Evolutionary conservation across 352 stramenopile species (phyloP).

Genomic region (Phytophthora europaea): DNA sequence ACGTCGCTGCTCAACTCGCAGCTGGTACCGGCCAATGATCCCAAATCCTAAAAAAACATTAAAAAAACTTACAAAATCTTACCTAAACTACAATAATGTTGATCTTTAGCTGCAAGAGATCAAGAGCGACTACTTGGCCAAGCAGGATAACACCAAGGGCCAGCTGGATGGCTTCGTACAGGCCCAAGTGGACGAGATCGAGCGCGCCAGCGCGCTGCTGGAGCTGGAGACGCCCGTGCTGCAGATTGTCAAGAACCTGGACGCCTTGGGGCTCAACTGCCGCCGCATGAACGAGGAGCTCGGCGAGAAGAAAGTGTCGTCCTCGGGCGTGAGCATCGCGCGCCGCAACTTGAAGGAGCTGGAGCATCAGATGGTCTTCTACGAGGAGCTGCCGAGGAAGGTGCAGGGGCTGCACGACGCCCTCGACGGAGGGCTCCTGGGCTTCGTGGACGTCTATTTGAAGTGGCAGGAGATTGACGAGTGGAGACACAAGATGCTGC

Average conservation of each 20-base stretch:
- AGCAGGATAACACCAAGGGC: constrained; percentile 80
- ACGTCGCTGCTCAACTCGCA: constrained; percentile 87
- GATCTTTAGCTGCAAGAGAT: constrained; percentile 77
- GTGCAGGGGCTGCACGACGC: constrained; percentile 60
- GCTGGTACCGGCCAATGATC: no score
- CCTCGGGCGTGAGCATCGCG: constrained; percentile 81
- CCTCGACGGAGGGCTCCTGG: constrained; percentile 58
- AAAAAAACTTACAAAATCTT: background rate
- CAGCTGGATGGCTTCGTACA: constrained; percentile 81
- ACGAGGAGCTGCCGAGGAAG: constrained; percentile 79
- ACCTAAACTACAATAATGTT: background rate
- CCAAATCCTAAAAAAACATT: background rate
- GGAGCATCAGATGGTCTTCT: constrained; percentile 86
- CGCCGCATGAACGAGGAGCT: constrained; percentile 87
- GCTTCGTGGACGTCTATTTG: constrained; percentile 71
- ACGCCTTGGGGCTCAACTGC: constrained; percentile 67
- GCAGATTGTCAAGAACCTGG: constrained; percentile 72
- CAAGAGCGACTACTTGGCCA: constrained; percentile 81
- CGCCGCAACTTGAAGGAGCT: constrained; percentile 85
- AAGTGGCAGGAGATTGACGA: constrained; percentile 84
- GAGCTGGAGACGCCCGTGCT: constrained; percentile 73
- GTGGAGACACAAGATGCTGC: constrained; percentile 85
- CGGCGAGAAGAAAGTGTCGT: constrained; percentile 81
- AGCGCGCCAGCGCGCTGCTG: constrained; percentile 78
- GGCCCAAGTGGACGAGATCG: constrained; percentile 86